A percentile compares a stretch with the other conserved stretches of the same genome.
phyloP scores from a whole-genome alignment of 257 asterid species.

The Paraleonurus japonicus region DNA sequence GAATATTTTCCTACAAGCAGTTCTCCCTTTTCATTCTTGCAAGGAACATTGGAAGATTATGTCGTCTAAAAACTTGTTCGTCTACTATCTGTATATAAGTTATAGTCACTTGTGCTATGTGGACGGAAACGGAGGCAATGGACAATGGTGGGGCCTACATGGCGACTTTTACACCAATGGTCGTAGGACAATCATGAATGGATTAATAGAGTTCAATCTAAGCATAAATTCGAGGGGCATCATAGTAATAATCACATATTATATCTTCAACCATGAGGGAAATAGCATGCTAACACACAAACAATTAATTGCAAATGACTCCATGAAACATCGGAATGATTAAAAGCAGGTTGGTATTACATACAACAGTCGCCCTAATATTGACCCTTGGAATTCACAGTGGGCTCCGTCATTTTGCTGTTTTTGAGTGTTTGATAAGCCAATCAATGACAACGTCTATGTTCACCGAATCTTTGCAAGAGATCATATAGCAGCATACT shows the following conservation, averaged over 20 bases:
- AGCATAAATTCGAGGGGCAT: neutral
- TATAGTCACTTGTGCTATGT: neutral
- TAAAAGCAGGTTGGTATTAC: neutral
- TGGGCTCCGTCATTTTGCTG: slow-evolving; percentile 41
- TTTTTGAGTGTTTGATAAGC: slow-evolving; percentile 80
- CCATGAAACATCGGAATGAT: neutral
- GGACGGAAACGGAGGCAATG: neutral
- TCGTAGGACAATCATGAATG: too few species aligned
- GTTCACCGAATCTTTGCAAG: slow-evolving; percentile 85
- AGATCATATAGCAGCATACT: slow-evolving; percentile 94
- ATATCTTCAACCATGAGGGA: neutral
- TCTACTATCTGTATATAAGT: neutral
- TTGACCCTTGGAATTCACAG: neutral
- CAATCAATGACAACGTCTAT: slow-evolving; percentile 79
- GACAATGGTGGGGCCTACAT: neutral
- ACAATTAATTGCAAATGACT: neutral
- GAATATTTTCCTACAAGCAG: neutral
- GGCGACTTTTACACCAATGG: neutral
- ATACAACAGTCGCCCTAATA: neutral
- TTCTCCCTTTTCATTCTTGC: neutral
- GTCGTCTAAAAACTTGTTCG: neutral
- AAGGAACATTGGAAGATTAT: neutral
- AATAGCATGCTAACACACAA: neutral
- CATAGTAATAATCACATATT: neutral
- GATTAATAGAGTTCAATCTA: neutral